Evolutionary conservation across 148 eudicot genomes (phyloP).

Genomic region (Nyssa sinensis): DNA sequence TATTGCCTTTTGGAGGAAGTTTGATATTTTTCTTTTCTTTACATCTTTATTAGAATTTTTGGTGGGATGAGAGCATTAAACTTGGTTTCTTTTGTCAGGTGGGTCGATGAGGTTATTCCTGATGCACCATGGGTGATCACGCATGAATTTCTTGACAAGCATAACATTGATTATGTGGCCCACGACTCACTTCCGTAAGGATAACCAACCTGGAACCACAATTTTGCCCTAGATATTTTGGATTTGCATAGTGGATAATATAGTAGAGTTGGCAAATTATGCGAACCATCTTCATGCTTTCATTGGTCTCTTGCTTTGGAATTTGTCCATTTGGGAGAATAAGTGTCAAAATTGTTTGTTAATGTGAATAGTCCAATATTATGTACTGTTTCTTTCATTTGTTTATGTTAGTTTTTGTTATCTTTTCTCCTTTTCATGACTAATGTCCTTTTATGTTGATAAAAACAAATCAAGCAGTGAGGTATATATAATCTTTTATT

Average conservation of each 20-base stretch:
- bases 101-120: conserved; percentile 86
- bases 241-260: background rate
- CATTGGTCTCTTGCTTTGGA: background rate
- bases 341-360: background rate
- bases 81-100: conserved; percentile 31
- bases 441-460: background rate
- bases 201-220: background rate
- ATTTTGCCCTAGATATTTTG: background rate
- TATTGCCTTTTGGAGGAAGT: background rate
- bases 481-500: background rate
- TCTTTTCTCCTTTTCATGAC: background rate
- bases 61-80: background rate
- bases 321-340: background rate
- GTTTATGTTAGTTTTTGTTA: background rate
- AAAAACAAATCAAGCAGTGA: background rate
- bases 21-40: background rate
- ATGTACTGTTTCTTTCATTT: background rate
- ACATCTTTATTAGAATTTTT: background rate
- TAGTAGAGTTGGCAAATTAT: background rate
- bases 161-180: conserved; percentile 69
- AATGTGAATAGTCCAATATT: background rate
- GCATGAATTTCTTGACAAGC: conserved; percentile 63
- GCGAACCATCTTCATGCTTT: background rate
- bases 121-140: conserved; percentile 78
- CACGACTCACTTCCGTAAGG: conserved; percentile 82